phyloP scores from a whole-genome alignment of 768 basidiomycete species.

The Podaxis rugospora region DNA sequence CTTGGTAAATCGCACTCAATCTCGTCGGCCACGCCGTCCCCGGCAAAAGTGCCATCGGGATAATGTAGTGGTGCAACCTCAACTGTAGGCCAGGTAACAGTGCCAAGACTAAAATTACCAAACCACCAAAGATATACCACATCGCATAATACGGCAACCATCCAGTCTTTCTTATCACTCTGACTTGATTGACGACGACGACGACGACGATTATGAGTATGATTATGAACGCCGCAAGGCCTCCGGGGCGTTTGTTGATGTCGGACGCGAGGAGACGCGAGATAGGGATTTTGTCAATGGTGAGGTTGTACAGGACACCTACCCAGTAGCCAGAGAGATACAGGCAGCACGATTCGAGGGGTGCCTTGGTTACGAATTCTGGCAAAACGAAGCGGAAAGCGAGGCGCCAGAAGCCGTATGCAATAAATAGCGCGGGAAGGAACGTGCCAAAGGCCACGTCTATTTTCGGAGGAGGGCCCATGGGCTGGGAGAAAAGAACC shows the following conservation, averaged over 20 bases:
- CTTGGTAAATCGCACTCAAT: conserved; percentile 75
- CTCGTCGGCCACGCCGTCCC: conserved; percentile 80
- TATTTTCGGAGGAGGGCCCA: conserved; percentile 59
- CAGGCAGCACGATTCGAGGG: conserved; percentile 69
- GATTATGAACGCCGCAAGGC: conserved; percentile 62
- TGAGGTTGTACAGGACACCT: conserved; percentile 71
- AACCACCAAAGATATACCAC: conserved; percentile 69
- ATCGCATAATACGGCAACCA: conserved; percentile 73
- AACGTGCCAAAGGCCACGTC: conserved; percentile 74
- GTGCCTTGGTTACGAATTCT: conserved; percentile 50
- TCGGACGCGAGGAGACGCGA: conserved; percentile 70
- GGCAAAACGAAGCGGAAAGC: conserved; percentile 75
- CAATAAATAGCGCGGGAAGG: conserved; percentile 73
- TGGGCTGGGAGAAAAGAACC: conserved; percentile 73
- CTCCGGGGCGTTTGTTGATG: conserved; percentile 60
- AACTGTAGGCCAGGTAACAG: conserved; percentile 65
- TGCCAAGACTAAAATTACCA: conserved; percentile 62
- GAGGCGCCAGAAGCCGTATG: conserved; percentile 74
- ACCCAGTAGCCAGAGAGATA: conserved; percentile 80
- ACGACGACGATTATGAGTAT: conserved; percentile 57
- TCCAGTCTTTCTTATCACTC: conserved; percentile 82
- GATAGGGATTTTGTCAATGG: conserved; percentile 69
- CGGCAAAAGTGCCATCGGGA: conserved; percentile 70
- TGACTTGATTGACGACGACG: conserved; percentile 67
- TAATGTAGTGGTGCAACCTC: conserved; percentile 80